A percentile compares a stretch with the other conserved stretches of the same genome.
Conservation (phyloP, 2,329 filamentous ascomycete species). For the Claviceps digitariae region DNA sequence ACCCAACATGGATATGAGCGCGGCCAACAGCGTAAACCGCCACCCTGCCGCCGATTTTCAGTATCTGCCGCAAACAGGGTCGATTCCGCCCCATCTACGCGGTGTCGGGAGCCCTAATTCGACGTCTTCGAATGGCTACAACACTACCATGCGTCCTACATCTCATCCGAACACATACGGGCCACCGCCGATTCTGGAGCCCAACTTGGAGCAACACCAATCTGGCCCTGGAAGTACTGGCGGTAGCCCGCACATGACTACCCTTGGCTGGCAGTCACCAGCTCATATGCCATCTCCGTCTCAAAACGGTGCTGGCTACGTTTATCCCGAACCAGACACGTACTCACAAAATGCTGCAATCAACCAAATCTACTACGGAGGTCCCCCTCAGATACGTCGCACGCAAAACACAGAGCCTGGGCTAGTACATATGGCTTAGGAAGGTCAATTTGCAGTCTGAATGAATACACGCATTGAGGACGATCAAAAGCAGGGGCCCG, state of each 20-base stretch:
- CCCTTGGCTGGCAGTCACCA: slow-evolving; percentile 74
- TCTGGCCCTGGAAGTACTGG: slow-evolving; percentile 53
- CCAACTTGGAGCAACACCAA: slow-evolving; percentile 65
- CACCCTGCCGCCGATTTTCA: slow-evolving; percentile 45
- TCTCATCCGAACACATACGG: slow-evolving; percentile 76
- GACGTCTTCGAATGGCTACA: slow-evolving; percentile 44
- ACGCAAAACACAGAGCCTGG: slow-evolving; percentile 62
- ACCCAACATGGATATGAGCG: slow-evolving; percentile 60
- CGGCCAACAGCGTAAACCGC: slow-evolving; percentile 53
- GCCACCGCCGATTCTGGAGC: slow-evolving; percentile 76
- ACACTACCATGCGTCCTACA: slow-evolving; percentile 50
- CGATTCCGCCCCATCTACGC: slow-evolving; percentile 72
- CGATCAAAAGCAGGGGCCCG: neutral
- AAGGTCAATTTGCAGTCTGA: slow-evolving; percentile 7
- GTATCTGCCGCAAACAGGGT: slow-evolving; percentile 60
- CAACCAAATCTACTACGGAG: slow-evolving; percentile 60
- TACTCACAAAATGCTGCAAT: slow-evolving; percentile 46
- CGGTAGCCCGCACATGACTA: slow-evolving; percentile 75
- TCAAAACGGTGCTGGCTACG: slow-evolving; percentile 52
- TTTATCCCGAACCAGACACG: slow-evolving; percentile 73
- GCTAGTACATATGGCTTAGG: slow-evolving; percentile 28
- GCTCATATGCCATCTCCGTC: slow-evolving; percentile 60
- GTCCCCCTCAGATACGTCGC: slow-evolving; percentile 49
- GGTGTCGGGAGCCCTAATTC: slow-evolving; percentile 59
- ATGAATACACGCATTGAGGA: neutral